Conservation (phyloP, 306 rosid species). For the Ammopiptanthus mongolicus region DNA sequence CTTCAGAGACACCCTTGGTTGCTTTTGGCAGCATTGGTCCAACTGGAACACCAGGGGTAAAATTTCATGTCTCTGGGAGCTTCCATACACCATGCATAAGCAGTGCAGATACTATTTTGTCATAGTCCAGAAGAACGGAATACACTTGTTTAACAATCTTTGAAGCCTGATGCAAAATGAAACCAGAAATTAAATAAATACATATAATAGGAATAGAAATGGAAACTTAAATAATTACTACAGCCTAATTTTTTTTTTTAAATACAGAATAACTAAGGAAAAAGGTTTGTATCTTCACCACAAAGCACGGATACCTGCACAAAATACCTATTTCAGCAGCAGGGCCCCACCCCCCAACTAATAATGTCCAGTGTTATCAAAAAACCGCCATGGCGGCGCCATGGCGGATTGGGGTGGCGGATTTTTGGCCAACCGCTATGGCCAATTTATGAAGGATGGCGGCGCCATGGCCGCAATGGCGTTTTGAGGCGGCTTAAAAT, state of each 20-base stretch:
- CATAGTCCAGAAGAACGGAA: conserved; percentile 81
- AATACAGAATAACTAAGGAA: neutral
- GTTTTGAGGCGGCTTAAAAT: too few species aligned
- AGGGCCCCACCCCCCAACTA: neutral
- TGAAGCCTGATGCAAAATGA: conserved; percentile 61
- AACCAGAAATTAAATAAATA: conserved; percentile 6
- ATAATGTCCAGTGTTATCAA: too few species aligned
- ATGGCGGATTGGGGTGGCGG: too few species aligned
- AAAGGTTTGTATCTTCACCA: neutral
- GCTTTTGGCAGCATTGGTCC: conserved; percentile 94
- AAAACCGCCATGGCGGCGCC: too few species aligned
- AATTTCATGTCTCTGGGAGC: conserved; percentile 62
- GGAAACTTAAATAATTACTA: neutral
- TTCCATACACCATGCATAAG: conserved; percentile 72
- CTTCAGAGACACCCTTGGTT: conserved; percentile 71
- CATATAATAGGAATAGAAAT: neutral
- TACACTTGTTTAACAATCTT: conserved; percentile 79
- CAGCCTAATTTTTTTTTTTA: neutral
- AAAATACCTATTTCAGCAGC: neutral
- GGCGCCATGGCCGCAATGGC: too few species aligned
- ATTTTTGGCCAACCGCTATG: too few species aligned
- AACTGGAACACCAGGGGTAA: conserved; percentile 80
- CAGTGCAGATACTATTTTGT: conserved; percentile 71
- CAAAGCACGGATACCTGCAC: neutral
- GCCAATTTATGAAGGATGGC: too few species aligned